Evolutionary conservation across 371 early-diverging fungal species (phyloP).

Genomic region (Rhizopus sp.): DNA sequence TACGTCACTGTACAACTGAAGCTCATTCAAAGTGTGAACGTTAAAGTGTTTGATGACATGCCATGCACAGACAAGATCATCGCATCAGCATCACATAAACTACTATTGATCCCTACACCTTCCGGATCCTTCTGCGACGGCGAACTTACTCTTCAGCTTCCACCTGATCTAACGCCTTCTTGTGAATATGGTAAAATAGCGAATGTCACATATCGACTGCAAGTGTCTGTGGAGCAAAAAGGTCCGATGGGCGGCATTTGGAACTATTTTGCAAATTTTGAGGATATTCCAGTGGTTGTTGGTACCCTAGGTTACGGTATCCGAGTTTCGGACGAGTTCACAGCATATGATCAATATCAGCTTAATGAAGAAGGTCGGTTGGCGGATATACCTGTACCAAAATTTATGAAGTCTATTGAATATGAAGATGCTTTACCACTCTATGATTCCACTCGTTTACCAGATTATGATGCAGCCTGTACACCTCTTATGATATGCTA

Average conservation of each 20-base stretch:
- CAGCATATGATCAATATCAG: constrained; percentile 17
- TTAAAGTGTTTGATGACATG: constrained; percentile 7
- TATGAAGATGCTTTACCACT: constrained; percentile 39
- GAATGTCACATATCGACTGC: constrained; percentile 10
- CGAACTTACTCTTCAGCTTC: constrained; percentile 13
- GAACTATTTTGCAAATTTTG: constrained; percentile 7
- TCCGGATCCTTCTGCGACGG: constrained; percentile 12
- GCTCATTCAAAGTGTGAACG: constrained; percentile 6
- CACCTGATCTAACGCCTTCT: constrained; percentile 13
- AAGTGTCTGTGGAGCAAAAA: constrained; percentile 18
- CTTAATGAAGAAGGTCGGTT: neutral
- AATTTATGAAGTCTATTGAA: constrained; percentile 31
- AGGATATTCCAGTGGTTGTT: constrained; percentile 26
- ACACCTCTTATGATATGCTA: no score
- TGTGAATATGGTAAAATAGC: constrained; percentile 20
- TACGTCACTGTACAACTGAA: constrained; percentile 19
- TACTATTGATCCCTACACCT: constrained; percentile 3
- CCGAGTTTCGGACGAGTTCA: constrained; percentile 27
- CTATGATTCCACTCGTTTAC: constrained; percentile 51
- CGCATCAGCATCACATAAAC: neutral
- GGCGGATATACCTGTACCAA: constrained; percentile 20
- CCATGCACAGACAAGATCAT: constrained; percentile 3
- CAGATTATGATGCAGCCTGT: constrained; percentile 53
- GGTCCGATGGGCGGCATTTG: constrained; percentile 25
- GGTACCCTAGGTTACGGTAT: constrained; percentile 45